Evolutionary conservation across 148 eudicot genomes (phyloP), one percentile per base, ranked within the genome.

Genomic region (Tetragonia tetragonoides): DNA sequence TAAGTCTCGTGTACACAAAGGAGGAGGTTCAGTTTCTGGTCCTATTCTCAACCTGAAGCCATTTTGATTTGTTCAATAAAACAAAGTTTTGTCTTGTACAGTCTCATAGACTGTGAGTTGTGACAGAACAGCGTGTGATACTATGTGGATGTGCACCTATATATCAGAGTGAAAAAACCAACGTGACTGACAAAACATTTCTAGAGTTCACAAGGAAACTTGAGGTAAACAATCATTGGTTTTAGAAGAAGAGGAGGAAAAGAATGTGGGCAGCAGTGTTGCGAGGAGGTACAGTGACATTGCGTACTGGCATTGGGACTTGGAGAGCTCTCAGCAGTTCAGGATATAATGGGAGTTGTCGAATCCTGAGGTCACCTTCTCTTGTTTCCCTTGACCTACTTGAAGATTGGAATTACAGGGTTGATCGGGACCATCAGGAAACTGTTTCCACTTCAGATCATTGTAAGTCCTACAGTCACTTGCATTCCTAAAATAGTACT

Each of bases 381-480:
- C 83, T 81, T 65, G 41, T 81, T 17, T 71, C 80, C 39, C 77
- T 81, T 46, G 83, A 81, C 39, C 34, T 76, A 20, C 77, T 76
- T 53, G 83, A 81, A 39, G 77, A 81, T 21, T 81, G 83, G 83
- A 81, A 67, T 54, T 14, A 15, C 65, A 64, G 28, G 41, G 47
- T 66, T 76, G 57, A 69, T 23, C 18, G n/a, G 12, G 54, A 46
- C 16, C 9, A 34, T 23, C 66, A 41, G 23, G 49, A 70, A 24
- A 70, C 21, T 7, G 57, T n/a, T 70, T 7, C 76, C 66, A 57
- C n/a, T 24, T 56, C 34, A 16, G 23, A 63, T 62, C 12, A 2
- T 8, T 53, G 79, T 76, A 80, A 75, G 79, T 65, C 24, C 9
- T 40, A 40, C 15, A 37, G 11, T n/a, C 23, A 15, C 15, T 34